Evolutionary conservation across 2,329 filamentous ascomycete species (phyloP).

Genomic region (Aureobasidium sp.): DNA sequence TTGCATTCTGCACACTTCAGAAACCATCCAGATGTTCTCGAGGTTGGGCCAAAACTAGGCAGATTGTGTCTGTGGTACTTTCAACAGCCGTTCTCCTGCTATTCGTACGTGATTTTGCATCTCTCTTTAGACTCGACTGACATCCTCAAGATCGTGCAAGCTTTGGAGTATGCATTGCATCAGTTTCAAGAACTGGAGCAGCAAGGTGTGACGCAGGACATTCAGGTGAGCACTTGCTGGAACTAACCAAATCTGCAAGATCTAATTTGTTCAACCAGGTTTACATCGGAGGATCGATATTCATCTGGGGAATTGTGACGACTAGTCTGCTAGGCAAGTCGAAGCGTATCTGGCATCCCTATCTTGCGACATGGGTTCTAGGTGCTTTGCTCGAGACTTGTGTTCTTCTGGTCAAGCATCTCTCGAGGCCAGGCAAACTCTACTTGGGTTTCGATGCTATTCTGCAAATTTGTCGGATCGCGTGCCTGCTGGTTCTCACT

Average conservation of each 20-base stretch:
- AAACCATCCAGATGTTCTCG: conserved; percentile 18
- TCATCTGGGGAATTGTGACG: conserved; percentile 1
- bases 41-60: conserved; percentile 17
- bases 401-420: conserved; percentile 16
- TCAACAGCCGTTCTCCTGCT: neutral
- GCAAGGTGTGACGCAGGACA: neutral
- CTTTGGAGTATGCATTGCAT: neutral
- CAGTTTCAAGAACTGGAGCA: neutral
- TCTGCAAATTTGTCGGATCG: conserved; percentile 16
- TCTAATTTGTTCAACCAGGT: neutral
- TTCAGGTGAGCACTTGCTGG: neutral
- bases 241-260: neutral
- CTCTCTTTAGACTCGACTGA: neutral
- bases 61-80: neutral
- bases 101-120: neutral
- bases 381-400: conserved; percentile 20
- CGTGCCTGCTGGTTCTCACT: conserved; percentile 15
- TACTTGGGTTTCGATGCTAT: conserved; percentile 12
- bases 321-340: neutral
- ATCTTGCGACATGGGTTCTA: conserved; percentile 20
- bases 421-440: neutral
- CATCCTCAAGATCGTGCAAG: neutral
- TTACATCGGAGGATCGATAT: conserved; percentile 5
- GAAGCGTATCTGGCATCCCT: conserved; percentile 22
- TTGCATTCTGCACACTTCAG: conserved; percentile 23